Percentiles rank a stretch among this genome's conserved stretches.
Evolutionary conservation across 768 basidiomycete genomes (phyloP).

Genomic region (Leucocoprinus leucothites): DNA sequence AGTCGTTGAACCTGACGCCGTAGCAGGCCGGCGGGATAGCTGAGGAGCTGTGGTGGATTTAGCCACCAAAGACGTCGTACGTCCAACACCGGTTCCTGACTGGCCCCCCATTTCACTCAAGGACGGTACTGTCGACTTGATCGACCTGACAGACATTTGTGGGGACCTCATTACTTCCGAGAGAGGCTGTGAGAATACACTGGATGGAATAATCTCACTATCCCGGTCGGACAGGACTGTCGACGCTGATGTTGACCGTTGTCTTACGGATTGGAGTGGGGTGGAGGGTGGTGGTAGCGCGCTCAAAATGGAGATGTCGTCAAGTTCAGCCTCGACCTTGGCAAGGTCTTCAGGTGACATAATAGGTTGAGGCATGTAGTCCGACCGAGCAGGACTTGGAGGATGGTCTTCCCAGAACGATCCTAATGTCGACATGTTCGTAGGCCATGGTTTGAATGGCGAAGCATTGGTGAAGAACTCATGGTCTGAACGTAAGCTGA

Average conservation of each 20-base stretch:
- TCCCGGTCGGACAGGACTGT: conserved; percentile 32
- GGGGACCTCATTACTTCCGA: conserved; percentile 10
- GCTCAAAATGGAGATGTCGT: conserved; percentile 8
- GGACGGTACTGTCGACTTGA: neutral
- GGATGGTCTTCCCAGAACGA: conserved; percentile 50
- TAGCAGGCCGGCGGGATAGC: conserved; percentile 3
- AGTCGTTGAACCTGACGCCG: conserved; percentile 1
- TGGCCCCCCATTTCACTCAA: neutral
- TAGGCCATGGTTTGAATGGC: conserved; percentile 20
- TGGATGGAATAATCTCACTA: conserved; percentile 13
- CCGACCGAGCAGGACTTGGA: conserved; percentile 36
- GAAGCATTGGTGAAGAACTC: conserved; percentile 26
- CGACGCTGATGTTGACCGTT: conserved; percentile 34
- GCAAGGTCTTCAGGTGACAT: conserved; percentile 67
- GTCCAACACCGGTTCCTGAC: neutral
- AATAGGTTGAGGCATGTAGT: conserved; percentile 62
- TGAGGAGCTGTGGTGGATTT: conserved; percentile 1
- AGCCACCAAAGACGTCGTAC: neutral
- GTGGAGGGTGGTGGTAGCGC: conserved; percentile 25
- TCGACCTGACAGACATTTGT: neutral
- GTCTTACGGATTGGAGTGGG: conserved; percentile 27
- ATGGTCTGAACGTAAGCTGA: conserved; percentile 47
- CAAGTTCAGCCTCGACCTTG: conserved; percentile 42
- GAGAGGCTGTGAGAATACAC: conserved; percentile 3
- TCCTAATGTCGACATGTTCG: conserved; percentile 21